Percentiles rank a stretch among this genome's conserved stretches.
Conservation (phyloP, 345 rosid species). For the Gynandropsis gynandra region DNA sequence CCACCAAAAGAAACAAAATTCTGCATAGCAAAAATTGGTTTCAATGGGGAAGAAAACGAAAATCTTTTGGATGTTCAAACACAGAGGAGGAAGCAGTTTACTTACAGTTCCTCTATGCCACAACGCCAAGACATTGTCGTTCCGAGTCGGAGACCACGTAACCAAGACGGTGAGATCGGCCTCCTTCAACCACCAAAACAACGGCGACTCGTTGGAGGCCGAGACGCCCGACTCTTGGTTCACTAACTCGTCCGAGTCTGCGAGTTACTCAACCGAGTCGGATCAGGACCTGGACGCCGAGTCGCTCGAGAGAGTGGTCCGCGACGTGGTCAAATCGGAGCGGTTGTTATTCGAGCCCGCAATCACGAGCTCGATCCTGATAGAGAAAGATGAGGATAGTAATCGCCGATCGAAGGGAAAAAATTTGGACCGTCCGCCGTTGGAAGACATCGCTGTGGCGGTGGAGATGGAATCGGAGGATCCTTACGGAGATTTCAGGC, state of each 20-base stretch:
- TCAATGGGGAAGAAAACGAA: slow-evolving; percentile 37
- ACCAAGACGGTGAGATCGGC: slow-evolving; percentile 77
- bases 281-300: slow-evolving; percentile 30
- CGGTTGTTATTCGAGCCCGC: slow-evolving; percentile 76
- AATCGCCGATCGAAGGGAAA: slow-evolving; percentile 10
- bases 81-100: slow-evolving; percentile 18
- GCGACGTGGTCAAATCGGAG: slow-evolving; percentile 55
- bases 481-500: slow-evolving; percentile 67
- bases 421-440: slow-evolving; percentile 33
- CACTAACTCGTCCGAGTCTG: slow-evolving; percentile 30
- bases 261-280: slow-evolving; percentile 31
- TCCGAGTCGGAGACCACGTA: slow-evolving; percentile 43
- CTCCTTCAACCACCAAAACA: slow-evolving; percentile 34
- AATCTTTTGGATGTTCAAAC: slow-evolving; percentile 42
- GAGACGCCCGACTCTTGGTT: slow-evolving; percentile 30
- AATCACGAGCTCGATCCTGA: slow-evolving; percentile 57
- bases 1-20: not conserved
- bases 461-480: slow-evolving; percentile 78
- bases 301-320: slow-evolving; percentile 47
- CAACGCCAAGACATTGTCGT: slow-evolving; percentile 64
- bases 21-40: not conserved
- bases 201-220: not conserved
- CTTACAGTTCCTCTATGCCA: slow-evolving; percentile 65
- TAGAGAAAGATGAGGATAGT: slow-evolving; percentile 22
- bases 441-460: slow-evolving; percentile 39